Evolutionary conservation across 139 green algal genomes (phyloP).

Genomic region (Edaphochlamys debaryana): DNA sequence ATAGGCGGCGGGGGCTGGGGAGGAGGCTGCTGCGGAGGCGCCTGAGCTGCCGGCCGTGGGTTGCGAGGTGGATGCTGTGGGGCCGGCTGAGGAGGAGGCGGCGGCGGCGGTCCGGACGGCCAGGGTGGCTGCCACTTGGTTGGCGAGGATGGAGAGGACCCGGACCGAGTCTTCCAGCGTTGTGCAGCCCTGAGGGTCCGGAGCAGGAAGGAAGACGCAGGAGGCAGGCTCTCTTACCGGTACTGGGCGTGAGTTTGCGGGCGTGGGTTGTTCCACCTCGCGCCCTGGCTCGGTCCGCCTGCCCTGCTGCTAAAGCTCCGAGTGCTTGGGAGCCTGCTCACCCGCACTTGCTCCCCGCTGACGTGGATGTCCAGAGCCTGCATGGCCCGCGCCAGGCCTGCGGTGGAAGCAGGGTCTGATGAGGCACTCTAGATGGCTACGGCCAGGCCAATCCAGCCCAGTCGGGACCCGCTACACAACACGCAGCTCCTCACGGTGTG

Average conservation of each 20-base stretch:
- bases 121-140: background rate
- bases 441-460: too few species aligned
- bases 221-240: too few species aligned
- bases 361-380: slow-evolving; percentile 9
- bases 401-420: too few species aligned
- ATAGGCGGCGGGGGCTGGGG: background rate
- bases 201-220: background rate
- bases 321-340: background rate
- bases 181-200: background rate
- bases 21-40: background rate
- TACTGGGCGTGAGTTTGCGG: too few species aligned
- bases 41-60: background rate
- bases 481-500: too few species aligned
- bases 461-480: too few species aligned
- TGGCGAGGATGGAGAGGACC: background rate
- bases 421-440: too few species aligned
- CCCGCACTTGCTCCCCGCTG: slow-evolving; percentile 5
- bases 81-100: background rate
- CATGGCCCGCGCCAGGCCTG: slow-evolving; percentile 10
- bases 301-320: too few species aligned
- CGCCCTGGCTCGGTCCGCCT: too few species aligned
- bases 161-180: slow-evolving; percentile 7
- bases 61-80: background rate
- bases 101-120: background rate
- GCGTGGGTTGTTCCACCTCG: too few species aligned